phyloP scores from a whole-genome alignment of 441 rosid species.

The Erodium texanum region DNA sequence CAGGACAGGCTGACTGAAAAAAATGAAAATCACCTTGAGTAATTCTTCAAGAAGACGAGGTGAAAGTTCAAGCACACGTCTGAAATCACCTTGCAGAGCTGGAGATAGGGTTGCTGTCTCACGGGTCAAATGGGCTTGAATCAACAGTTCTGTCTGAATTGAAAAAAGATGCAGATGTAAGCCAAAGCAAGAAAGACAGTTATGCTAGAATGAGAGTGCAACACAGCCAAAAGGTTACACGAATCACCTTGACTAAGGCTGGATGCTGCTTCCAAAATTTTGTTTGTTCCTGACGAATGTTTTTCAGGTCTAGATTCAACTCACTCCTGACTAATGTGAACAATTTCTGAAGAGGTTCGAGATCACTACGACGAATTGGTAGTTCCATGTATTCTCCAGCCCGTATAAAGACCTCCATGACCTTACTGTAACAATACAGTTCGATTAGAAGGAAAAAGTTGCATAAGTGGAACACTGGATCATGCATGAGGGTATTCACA shows the following conservation, averaged over 20 bases:
- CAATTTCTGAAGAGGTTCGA: slow-evolving; percentile 6
- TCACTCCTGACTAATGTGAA: slow-evolving; percentile 8
- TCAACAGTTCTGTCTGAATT: slow-evolving; percentile 4
- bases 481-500: neutral
- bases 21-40: slow-evolving; percentile 5
- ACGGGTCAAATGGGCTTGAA: slow-evolving; percentile 5
- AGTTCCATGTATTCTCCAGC: slow-evolving; percentile 8
- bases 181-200: neutral
- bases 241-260: neutral
- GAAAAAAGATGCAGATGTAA: neutral
- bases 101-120: slow-evolving; percentile 3
- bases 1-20: neutral
- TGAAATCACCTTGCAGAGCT: slow-evolving; percentile 6
- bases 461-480: neutral
- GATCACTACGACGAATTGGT: slow-evolving; percentile 5
- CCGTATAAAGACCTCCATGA: slow-evolving; percentile 5
- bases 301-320: slow-evolving; percentile 3
- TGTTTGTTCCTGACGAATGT: slow-evolving; percentile 4
- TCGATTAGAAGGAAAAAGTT: neutral
- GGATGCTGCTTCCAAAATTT: slow-evolving; percentile 8
- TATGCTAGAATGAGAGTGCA: neutral
- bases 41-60: slow-evolving; percentile 6
- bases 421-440: slow-evolving; percentile 1
- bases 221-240: neutral
- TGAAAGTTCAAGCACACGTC: slow-evolving; percentile 2